Evolutionary conservation across 73 alveolate species (phyloP), one percentile per base, ranked within the genome.

Genomic region (Uronychia setigera): DNA sequence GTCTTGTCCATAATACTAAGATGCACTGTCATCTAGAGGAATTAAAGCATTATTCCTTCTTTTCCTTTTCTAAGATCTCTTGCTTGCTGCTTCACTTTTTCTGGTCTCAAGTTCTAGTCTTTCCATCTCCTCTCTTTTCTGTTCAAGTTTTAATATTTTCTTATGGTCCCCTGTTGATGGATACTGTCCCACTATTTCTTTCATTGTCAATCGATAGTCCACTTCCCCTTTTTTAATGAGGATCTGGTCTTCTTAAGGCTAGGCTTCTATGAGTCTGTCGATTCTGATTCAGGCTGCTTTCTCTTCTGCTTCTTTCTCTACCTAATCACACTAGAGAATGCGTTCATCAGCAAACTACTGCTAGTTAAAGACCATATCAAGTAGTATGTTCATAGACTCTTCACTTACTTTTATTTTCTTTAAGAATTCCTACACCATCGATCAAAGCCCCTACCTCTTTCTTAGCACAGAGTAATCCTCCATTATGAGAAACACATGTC

Each of bases 401-500:
- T 46, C 67, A 46, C 67, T 46, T 11, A 19, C 67, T 19, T 46
- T 46, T 11, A 46, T 46, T 19, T 46, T 46, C 67, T 46, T 46
- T 19, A 46, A 19, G 67, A 46, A 46, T 46, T 46, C 67, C 67
- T 46, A 46, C 5, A 46, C n/a, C 19, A n/a, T n/a, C n/a, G n/a
- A 5, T 11, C 67, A 46, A 11, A 5, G 19, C 19, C 67, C 67
- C 19, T 46, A 46, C 67, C 19, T 46, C 67, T 46, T 67, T 67
- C 26, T 67, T 67, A 30, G 79, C 13, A 26, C 14, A 67, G 79
- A 26, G 32, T 13, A 67, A 13, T 26, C 13, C 30, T 26, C 86
- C 86, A 25, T 31, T 34, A 5, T 80, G 32, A 27, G 86, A 80
- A 13, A n/a, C 28, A 46, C 86, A 80, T 11, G 29, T 80, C 1